Base-by-base conservation (phyloP, 345 rosid genomes). In the Cochlearia excelsa region DNA sequence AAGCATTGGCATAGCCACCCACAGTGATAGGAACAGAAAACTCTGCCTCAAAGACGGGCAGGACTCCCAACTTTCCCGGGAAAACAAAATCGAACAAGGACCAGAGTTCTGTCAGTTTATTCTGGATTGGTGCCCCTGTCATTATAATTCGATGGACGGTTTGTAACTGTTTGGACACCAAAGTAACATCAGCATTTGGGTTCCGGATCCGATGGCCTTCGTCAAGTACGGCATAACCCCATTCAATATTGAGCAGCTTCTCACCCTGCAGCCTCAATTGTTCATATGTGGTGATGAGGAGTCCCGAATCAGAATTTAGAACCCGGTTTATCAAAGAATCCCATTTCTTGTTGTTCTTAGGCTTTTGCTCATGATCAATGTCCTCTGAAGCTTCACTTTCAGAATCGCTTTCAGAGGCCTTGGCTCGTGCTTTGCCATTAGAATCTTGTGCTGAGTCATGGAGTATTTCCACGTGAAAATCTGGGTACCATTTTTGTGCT, bases 71-170 rank as follows among this genome's bases (percentile, higher is more conserved):
- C 72, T 93, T 93, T 41, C 99, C 97, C 28, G 99, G 99, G 78
- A 93, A 93, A 65, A 93, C 97, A 75, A 93, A 93, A 84, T 89
- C 99, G 74, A 93, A 93, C 69, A 93, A 72, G 67, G 97, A 93
- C 97, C 99, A 93, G 28, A 93, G 74, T 69, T 93, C 99, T 10
- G 81, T 73, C 63, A 93, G 82, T 78, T 79, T 89, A 76, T 93
- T 93, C 77, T 93, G 97, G 68, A 93, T 93, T 31, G 99, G 99
- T 64, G 99, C 84, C 2, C 99, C 99, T 27, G 95, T 93, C 99
- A 93, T 89, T 62, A 93, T 89, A 62, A 93, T 77, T 3, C 95
- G 84, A 54, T 93, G 95, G 75, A 89, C 85, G 4, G 97, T 93
- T 79, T 89, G 99, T 53, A 93, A 82, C 81, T 93, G 95, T 77